Percentiles rank a stretch among this genome's conserved stretches.
phyloP scores from a whole-genome alignment of 2,329 filamentous ascomycete genomes.

The Whalleya microplaca region DNA sequence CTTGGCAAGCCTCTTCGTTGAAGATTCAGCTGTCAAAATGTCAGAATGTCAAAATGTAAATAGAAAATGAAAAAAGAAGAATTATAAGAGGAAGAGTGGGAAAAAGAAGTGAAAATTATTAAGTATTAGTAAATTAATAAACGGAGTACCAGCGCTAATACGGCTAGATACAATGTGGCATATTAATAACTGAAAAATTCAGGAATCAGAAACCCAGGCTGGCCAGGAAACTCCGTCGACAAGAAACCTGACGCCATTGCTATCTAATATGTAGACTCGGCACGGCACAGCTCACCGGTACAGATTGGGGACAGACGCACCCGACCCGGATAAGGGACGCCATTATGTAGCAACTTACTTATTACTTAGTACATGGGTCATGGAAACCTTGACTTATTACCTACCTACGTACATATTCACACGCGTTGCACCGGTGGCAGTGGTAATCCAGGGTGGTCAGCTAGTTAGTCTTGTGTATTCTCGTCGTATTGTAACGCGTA shows the following conservation, averaged over 20 bases:
- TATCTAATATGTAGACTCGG: neutral
- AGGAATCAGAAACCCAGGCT: neutral
- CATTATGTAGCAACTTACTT: too few species aligned
- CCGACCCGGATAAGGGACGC: too few species aligned
- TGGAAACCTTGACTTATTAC: too few species aligned
- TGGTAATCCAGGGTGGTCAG: too few species aligned
- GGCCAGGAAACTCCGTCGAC: neutral
- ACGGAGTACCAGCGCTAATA: neutral
- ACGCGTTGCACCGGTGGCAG: too few species aligned
- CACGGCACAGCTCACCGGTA: too few species aligned
- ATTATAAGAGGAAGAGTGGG: neutral
- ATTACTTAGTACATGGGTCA: too few species aligned
- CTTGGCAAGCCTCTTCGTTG: neutral
- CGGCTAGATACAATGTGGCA: neutral
- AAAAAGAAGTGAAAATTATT: neutral
- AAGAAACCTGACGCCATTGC: neutral
- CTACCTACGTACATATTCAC: too few species aligned
- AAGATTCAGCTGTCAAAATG: neutral
- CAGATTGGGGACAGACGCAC: too few species aligned
- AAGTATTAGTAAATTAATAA: neutral
- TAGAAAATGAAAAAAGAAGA: neutral
- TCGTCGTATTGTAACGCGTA: too few species aligned
- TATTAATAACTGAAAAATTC: neutral
- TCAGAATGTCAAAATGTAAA: neutral
- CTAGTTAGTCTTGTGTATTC: too few species aligned